A percentile compares a stretch with the other conserved stretches of the same genome.
These are phyloP conservation scores for Alternaria arborescens DNA, from an alignment of 2,329 filamentous ascomycete species.

Conservation along the genomic window DNA sequence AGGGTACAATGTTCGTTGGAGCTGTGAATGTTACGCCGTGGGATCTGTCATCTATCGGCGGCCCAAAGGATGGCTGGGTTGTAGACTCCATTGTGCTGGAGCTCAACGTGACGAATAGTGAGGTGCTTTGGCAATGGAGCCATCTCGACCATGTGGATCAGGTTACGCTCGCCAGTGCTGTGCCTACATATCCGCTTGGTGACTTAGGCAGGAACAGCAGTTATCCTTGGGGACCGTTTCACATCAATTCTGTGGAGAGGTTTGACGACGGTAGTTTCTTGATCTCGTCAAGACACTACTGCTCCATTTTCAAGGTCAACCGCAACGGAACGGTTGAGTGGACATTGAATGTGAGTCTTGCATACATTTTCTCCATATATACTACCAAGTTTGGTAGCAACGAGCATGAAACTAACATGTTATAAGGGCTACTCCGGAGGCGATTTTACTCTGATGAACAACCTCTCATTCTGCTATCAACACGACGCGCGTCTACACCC, in stretches of 20 bases:
- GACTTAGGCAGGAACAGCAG: constrained; percentile 6
- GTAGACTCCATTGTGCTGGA: constrained; percentile 4
- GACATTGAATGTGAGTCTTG: constrained; percentile 6
- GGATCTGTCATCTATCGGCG: constrained; percentile 13
- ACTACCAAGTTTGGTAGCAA: not conserved
- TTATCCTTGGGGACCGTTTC: constrained; percentile 8
- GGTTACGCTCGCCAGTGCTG: constrained; percentile 2
- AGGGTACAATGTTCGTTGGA: constrained; percentile 15
- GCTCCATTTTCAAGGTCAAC: constrained; percentile 5
- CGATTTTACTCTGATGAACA: constrained; percentile 13
- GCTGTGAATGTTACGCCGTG: constrained; percentile 18
- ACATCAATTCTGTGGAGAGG: constrained; percentile 6
- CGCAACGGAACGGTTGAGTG: constrained; percentile 6
- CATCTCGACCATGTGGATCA: constrained; percentile 17
- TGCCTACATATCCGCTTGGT: constrained; percentile 4
- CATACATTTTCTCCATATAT: not conserved
- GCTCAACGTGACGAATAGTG: constrained; percentile 19
- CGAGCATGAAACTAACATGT: not conserved
- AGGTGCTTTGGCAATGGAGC: constrained; percentile 18
- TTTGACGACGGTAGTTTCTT: constrained; percentile 7
- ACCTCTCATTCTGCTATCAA: constrained; percentile 18
- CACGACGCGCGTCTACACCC: constrained; percentile 19
- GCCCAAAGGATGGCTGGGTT: constrained; percentile 6
- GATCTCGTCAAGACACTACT: constrained; percentile 7
- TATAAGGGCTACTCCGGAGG: constrained; percentile 10